A percentile compares a stretch with the other conserved stretches of the same genome.
Evolutionary conservation across 768 basidiomycete species (phyloP).

Genomic region (Boletus rubroflammeus): DNA sequence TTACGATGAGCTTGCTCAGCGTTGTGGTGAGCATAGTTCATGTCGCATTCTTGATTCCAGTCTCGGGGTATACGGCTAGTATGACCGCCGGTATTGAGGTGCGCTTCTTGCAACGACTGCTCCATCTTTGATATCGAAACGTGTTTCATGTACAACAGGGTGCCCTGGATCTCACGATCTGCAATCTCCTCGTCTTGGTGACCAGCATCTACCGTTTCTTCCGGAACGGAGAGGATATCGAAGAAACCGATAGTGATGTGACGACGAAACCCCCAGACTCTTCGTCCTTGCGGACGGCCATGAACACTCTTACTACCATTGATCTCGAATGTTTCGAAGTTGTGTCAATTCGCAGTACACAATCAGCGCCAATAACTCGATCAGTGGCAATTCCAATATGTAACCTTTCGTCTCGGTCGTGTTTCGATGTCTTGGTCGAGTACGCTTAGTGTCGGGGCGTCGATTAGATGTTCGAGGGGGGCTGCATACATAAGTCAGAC

Average conservation of each 20-base stretch:
- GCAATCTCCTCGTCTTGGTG: conserved; percentile 18
- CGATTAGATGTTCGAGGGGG: too few relatives aligned
- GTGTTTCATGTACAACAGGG: conserved; percentile 6
- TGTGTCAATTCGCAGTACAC: neutral
- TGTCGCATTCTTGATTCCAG: conserved; percentile 10
- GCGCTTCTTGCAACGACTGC: neutral
- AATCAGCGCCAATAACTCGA: neutral
- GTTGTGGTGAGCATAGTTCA: conserved; percentile 11
- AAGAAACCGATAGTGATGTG: neutral
- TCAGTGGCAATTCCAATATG: neutral
- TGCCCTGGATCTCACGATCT: conserved; percentile 11
- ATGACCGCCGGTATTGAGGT: conserved; percentile 19
- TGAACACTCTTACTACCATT: conserved; percentile 8
- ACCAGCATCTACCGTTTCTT: conserved; percentile 9
- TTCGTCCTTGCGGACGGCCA: neutral
- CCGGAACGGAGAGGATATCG: conserved; percentile 1
- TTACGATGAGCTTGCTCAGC: conserved; percentile 12
- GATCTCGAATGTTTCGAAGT: conserved; percentile 6
- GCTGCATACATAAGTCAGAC: neutral
- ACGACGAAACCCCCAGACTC: neutral
- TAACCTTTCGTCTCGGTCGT: neutral
- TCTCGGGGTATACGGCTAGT: neutral
- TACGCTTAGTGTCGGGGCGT: neutral
- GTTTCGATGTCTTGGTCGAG: neutral
- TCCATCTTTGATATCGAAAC: neutral